Conservation (phyloP, 1,284 basidiomycete genomes). For the Afroboletus lepidellus region DNA sequence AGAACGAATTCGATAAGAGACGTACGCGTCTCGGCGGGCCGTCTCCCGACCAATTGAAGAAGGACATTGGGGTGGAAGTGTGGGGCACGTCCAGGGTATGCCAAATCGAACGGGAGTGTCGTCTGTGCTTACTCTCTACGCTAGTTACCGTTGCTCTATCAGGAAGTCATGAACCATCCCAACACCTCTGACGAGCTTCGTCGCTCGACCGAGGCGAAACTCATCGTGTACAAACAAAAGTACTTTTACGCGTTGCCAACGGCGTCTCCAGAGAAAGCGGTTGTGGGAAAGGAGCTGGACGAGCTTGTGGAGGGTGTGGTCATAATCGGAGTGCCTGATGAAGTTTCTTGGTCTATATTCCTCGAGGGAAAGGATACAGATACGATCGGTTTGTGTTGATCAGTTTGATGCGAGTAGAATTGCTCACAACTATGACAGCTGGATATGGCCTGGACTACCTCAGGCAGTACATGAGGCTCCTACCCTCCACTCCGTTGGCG, state of each 20-base stretch:
- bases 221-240: conserved; percentile 61
- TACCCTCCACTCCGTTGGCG: conserved; percentile 61
- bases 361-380: conserved; percentile 77
- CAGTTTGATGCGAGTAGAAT: not conserved
- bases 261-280: conserved; percentile 45
- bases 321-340: conserved; percentile 71
- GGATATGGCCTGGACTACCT: conserved; percentile 66
- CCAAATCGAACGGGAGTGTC: not conserved
- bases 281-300: conserved; percentile 60
- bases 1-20: conserved; percentile 72
- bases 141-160: conserved; percentile 69
- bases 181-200: conserved; percentile 72
- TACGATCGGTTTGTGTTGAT: conserved; percentile 55
- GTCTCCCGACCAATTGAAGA: conserved; percentile 64
- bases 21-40: conserved; percentile 72
- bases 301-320: conserved; percentile 72
- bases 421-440: conserved; percentile 38
- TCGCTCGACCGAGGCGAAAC: conserved; percentile 66
- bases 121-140: conserved; percentile 3
- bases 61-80: conserved; percentile 65
- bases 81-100: conserved; percentile 58
- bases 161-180: conserved; percentile 75
- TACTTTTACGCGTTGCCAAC: conserved; percentile 57
- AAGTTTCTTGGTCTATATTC: conserved; percentile 75
- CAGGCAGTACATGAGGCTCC: conserved; percentile 65